Evolutionary conservation across 768 basidiomycete species (phyloP).

Genomic region (Stropharia rugosoannulata): DNA sequence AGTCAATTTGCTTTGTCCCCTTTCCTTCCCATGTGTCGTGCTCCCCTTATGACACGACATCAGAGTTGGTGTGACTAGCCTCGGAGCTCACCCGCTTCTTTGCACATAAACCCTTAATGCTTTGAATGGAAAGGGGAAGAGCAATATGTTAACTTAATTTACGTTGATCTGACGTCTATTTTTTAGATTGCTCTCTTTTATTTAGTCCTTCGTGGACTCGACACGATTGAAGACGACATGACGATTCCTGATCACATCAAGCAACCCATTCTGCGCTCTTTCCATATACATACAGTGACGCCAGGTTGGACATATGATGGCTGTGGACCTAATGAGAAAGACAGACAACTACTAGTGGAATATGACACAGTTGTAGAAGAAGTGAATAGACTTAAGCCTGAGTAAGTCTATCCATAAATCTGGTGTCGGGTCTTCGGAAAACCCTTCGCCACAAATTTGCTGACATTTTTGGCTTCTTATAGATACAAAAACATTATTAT

Average conservation of each 20-base stretch:
- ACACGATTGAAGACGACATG: constrained; percentile 99
- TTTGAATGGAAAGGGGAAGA: neutral
- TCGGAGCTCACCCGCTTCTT: too few species aligned
- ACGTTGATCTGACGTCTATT: neutral
- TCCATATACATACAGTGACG: constrained; percentile 75
- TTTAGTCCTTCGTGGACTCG: constrained; percentile 89
- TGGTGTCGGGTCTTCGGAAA: too few species aligned
- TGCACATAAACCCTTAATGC: too few species aligned
- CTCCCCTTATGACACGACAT: too few species aligned
- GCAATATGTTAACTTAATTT: neutral
- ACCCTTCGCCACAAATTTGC: neutral
- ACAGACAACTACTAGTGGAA: constrained; percentile 80
- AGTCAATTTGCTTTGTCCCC: neutral
- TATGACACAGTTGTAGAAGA: constrained; percentile 84
- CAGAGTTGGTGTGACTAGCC: too few species aligned
- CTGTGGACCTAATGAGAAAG: constrained; percentile 84
- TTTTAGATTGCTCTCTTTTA: constrained; percentile 91
- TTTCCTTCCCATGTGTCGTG: neutral
- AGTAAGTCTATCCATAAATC: constrained; percentile 38
- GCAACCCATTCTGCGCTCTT: constrained; percentile 79
- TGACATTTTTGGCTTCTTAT: constrained; percentile 1
- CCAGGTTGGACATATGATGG: constrained; percentile 88
- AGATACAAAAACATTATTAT: constrained; percentile 81
- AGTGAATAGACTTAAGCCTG: constrained; percentile 62
- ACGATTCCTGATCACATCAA: constrained; percentile 85